Conservation (phyloP, 352 stramenopile species). For the Globisporangium solare region DNA sequence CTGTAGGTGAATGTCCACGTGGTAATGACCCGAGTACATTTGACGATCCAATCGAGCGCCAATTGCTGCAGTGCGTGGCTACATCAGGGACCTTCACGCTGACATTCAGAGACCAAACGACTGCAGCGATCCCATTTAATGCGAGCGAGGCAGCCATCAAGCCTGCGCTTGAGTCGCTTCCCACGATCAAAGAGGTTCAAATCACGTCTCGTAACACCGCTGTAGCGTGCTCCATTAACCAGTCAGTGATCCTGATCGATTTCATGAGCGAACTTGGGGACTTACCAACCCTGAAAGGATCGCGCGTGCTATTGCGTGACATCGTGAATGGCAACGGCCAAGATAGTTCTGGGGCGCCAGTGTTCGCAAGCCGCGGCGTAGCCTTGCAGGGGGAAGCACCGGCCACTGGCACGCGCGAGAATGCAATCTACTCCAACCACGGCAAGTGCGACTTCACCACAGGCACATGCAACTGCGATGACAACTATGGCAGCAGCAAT, state of each 20-base stretch:
- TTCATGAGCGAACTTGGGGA: constrained; percentile 59
- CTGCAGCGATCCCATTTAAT: constrained; percentile 29
- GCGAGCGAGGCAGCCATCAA: constrained; percentile 33
- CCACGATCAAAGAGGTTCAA: constrained; percentile 33
- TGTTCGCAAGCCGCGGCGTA: constrained; percentile 32
- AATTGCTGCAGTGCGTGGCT: constrained; percentile 57
- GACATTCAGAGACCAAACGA: constrained; percentile 60
- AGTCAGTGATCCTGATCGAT: constrained; percentile 49
- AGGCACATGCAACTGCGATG: constrained; percentile 53
- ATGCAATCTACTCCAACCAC: constrained; percentile 73
- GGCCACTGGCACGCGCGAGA: constrained; percentile 64
- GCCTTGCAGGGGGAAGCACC: constrained; percentile 31
- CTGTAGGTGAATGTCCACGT: constrained; percentile 53
- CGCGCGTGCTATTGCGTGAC: constrained; percentile 36
- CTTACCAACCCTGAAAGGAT: constrained; percentile 38
- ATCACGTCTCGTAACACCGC: constrained; percentile 32
- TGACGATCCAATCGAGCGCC: constrained; percentile 47
- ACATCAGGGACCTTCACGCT: constrained; percentile 59
- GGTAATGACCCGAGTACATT: constrained; percentile 70
- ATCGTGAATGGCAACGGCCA: constrained; percentile 42
- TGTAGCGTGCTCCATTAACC: constrained; percentile 36
- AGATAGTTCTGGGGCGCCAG: constrained; percentile 45
- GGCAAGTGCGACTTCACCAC: constrained; percentile 62
- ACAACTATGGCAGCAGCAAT: constrained; percentile 66
- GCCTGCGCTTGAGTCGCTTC: constrained; percentile 40